Evolutionary conservation across 2,329 filamentous ascomycete genomes (phyloP).

Genomic region (Emmonsiellopsis sp.): DNA sequence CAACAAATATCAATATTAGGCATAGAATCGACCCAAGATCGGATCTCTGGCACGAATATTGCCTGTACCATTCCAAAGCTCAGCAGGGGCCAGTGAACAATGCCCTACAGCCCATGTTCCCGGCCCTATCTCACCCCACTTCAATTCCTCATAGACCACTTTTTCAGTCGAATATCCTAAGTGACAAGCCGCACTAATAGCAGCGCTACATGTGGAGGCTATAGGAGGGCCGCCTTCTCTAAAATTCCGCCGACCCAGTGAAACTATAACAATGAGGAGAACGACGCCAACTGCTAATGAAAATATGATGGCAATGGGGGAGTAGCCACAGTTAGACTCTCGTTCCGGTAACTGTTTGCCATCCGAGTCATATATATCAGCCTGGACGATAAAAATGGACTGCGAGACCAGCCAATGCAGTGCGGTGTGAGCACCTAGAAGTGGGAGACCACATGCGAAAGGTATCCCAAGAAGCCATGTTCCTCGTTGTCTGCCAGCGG

Average conservation of each 20-base stretch:
- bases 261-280: neutral
- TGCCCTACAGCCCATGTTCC: neutral
- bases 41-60: too few species aligned
- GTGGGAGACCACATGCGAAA: neutral
- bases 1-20: too few species aligned
- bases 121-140: neutral
- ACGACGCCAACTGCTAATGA: neutral
- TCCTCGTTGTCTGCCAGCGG: neutral
- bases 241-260: neutral
- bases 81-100: neutral
- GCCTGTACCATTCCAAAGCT: neutral
- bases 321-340: neutral
- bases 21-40: too few species aligned
- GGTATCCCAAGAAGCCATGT: neutral
- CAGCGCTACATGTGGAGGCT: neutral
- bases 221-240: neutral
- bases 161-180: neutral
- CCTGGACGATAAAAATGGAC: neutral
- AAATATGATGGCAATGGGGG: neutral
- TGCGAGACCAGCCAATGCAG: neutral
- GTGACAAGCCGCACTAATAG: neutral
- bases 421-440: neutral
- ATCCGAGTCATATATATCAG: neutral
- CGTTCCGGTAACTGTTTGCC: neutral
- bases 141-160: neutral